phyloP scores from a whole-genome alignment of 164 flowering plant genomes.

The Cinnamomum chago region DNA sequence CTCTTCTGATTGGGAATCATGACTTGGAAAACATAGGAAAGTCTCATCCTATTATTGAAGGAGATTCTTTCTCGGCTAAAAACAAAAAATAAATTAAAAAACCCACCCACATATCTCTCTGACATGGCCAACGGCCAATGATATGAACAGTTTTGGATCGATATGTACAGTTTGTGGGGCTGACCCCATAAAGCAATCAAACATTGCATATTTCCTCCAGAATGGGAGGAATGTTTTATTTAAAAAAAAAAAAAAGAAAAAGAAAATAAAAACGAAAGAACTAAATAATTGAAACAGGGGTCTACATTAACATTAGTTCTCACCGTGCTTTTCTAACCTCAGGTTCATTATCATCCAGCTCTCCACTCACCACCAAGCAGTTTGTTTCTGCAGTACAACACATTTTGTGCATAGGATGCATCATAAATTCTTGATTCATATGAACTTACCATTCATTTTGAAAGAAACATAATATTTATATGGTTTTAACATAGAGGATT shows the following conservation, averaged over 20 bases:
- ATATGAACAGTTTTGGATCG: too few relatives aligned
- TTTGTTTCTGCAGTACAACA: constrained; percentile 48
- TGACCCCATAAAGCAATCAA: not conserved
- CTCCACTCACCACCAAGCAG: constrained; percentile 70
- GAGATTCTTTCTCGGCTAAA: too few relatives aligned
- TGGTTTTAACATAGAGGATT: too few relatives aligned
- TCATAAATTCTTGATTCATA: not conserved
- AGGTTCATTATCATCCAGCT: constrained; percentile 36
- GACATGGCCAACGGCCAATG: too few relatives aligned
- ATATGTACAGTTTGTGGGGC: not conserved
- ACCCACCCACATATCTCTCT: too few relatives aligned
- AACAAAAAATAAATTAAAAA: too few relatives aligned
- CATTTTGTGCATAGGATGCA: not conserved
- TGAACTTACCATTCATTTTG: not conserved
- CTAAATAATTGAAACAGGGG: not conserved
- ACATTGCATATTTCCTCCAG: not conserved
- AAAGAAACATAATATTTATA: not conserved
- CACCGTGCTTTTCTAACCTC: constrained; percentile 85
- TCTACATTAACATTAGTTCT: constrained; percentile 6
- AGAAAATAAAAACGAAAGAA: too few relatives aligned
- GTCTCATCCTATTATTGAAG: too few relatives aligned
- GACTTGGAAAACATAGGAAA: too few relatives aligned
- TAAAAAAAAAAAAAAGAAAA: too few relatives aligned
- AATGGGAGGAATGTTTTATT: too few relatives aligned
- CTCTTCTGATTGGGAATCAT: too few relatives aligned